Base-by-base conservation (phyloP, 768 basidiomycete genomes). In the Xerocomellus amylosporus region DNA sequence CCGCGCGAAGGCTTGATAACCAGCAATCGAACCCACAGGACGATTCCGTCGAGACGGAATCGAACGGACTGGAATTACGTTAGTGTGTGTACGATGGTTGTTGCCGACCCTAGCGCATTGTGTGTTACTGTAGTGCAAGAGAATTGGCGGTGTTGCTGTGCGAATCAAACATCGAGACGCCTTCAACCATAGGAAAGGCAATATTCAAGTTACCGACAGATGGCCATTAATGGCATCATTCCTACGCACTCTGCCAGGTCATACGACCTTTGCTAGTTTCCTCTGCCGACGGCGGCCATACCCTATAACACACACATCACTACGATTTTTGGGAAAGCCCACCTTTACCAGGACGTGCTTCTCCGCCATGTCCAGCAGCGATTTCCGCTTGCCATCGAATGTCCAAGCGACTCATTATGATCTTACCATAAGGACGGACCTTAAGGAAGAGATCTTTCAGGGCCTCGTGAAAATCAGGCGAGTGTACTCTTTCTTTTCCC, bases 341-440 rank as follows among this genome's bases (percentile, higher is more conserved):
- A 47, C 34, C 38, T 30, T n/a, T 31, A 24, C 50, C 41, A 55
- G 48, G 53, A 45, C 46, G 10, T 47, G 48, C 39, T 56, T 58
- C 36, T 51, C 55, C 15, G 47, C 55, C 26, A 58, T 59, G 60
- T 51, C 64, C 33, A 42, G 34, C 54, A 54, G 22, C 4, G 47
- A 56, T 30, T 72, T 70, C 51, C 84, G 89, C 61, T 80, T 92
- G 49, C 88, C 88, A 19, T 76, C 77, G 1, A 73, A 84, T 58
- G 80, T 88, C 50, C 82, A 78, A 62, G 86, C 90, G 13, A 78
- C 71, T 8, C 90, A 93, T 67, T 95, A 94, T 70, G 86, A 90
- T 60, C 65, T 93, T 46, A 83, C 83, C 43, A 73, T 94, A 66
- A 83, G 81, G 64, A 94, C 92, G 4, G 91, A 98, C 73, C 82